Conservation (phyloP, 495 filamentous ascomycete species). For the Trichocladium antarcticum region DNA sequence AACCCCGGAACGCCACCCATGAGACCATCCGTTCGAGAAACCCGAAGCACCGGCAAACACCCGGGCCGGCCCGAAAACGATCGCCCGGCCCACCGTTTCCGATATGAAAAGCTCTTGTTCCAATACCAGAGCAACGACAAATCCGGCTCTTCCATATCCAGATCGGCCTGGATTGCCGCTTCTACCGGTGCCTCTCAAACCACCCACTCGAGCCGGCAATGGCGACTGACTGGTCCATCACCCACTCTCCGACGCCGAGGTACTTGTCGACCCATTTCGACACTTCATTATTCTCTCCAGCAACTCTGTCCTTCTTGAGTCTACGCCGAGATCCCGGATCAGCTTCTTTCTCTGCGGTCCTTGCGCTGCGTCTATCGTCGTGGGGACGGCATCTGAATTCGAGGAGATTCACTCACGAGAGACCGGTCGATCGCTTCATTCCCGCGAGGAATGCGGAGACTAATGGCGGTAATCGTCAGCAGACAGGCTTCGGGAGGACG, state of each 20-base stretch:
- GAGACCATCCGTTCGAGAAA: neutral
- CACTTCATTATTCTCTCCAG: constrained; percentile 67
- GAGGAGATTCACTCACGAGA: constrained; percentile 64
- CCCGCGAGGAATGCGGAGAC: constrained; percentile 94
- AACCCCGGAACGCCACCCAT: constrained; percentile 14
- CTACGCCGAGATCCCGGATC: constrained; percentile 50
- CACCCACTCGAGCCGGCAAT: constrained; percentile 75
- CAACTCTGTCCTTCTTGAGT: constrained; percentile 73
- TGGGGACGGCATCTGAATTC: neutral
- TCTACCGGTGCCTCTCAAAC: constrained; percentile 79
- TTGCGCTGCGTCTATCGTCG: neutral
- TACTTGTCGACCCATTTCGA: constrained; percentile 91
- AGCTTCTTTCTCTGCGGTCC: constrained; percentile 13
- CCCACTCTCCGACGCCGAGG: constrained; percentile 90
- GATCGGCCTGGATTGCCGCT: no score
- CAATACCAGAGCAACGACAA: neutral
- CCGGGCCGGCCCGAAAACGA: constrained; percentile 9
- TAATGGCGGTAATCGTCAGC: constrained; percentile 29
- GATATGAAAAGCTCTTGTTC: neutral
- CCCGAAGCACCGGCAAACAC: neutral
- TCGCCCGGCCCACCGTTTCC: neutral
- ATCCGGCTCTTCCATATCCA: constrained; percentile 44
- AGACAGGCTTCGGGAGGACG: neutral
- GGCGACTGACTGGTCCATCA: constrained; percentile 94
- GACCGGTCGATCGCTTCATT: constrained; percentile 88